Conservation (phyloP, 148 eudicot genomes). For the Amaranthus hypochondriacus region DNA sequence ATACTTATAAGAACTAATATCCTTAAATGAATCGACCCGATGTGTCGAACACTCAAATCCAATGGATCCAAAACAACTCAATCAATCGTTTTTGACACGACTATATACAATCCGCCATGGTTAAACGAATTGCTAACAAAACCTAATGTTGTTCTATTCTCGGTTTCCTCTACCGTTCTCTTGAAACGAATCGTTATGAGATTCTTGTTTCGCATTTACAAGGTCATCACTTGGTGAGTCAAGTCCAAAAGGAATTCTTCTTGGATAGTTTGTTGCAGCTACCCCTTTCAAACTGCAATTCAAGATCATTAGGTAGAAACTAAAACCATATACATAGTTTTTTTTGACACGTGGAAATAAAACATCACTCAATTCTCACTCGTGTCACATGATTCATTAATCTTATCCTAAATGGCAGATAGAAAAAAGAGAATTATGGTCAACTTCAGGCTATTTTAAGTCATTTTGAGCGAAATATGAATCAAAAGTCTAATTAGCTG, state of each 20-base stretch:
- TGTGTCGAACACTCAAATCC: too few species aligned
- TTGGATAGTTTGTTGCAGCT: slow-evolving; percentile 36
- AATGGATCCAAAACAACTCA: too few species aligned
- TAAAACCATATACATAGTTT: too few species aligned
- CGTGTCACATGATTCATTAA: background rate
- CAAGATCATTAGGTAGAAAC: background rate
- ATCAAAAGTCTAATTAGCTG: background rate
- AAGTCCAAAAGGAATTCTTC: slow-evolving; percentile 38
- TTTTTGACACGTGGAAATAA: background rate
- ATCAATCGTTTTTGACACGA: too few species aligned
- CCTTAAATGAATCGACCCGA: too few species aligned
- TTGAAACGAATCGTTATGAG: background rate
- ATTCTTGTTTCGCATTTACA: slow-evolving; percentile 7
- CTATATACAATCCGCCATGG: too few species aligned
- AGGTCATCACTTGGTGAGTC: slow-evolving; percentile 43
- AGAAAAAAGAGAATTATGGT: too few species aligned
- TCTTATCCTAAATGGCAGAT: too few species aligned
- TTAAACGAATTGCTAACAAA: background rate
- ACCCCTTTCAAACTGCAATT: slow-evolving; percentile 6
- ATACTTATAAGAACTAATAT: too few species aligned
- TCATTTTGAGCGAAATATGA: too few species aligned
- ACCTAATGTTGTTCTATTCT: background rate
- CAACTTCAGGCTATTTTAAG: background rate
- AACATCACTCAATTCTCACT: background rate
- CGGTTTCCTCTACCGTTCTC: background rate